Base-by-base conservation (phyloP, 768 basidiomycete species). In the Cytidiella melzeri region DNA sequence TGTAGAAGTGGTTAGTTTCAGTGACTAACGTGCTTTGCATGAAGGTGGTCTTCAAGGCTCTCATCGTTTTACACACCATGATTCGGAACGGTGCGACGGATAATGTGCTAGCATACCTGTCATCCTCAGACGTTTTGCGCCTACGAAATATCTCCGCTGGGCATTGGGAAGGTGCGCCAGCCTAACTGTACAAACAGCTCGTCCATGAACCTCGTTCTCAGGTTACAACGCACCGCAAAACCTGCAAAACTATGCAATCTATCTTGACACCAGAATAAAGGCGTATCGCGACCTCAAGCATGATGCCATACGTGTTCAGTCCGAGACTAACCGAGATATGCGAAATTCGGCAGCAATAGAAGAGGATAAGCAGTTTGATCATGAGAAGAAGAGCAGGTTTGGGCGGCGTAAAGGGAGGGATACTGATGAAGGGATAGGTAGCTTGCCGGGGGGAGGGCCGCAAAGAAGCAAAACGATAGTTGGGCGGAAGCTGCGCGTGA, bases 41-140 rank as follows among this genome's bases (percentile, higher is more conserved):
- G 12, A 59, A 96, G 93, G 78, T 98, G 56, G 93, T 91, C n/a
- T 97, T 98, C 80, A 99, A 99, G 64, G 92, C 93, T 0, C 73
- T 98, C 57, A 85, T 99, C 58, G 91, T 95, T 3, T 73, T 98
- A 5, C 96, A 99, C 64, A 91, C 84, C 26, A 92, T 99, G 90
- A 89, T 98, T 64, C 83, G 96, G 23, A 92, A 90, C 53, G 96
- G 96, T n/a, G 78, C 89, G 2, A 96, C 94, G 5, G 93, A 98
- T 72, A 91, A 93, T 62, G 80, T 97, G 11, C 76, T 97, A 18
- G 73, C 79, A 11, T 86, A 92, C 67, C 77, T 98, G 34, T 84
- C 90, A 4, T 78, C 83, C 27, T 77, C 82, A 2, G 90, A 95
- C 57, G 74, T 91, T n/a, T 70, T 98, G 27, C 77, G 83, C 48